Conservation (phyloP, 768 basidiomycete species). For the Mycena alexandri region DNA sequence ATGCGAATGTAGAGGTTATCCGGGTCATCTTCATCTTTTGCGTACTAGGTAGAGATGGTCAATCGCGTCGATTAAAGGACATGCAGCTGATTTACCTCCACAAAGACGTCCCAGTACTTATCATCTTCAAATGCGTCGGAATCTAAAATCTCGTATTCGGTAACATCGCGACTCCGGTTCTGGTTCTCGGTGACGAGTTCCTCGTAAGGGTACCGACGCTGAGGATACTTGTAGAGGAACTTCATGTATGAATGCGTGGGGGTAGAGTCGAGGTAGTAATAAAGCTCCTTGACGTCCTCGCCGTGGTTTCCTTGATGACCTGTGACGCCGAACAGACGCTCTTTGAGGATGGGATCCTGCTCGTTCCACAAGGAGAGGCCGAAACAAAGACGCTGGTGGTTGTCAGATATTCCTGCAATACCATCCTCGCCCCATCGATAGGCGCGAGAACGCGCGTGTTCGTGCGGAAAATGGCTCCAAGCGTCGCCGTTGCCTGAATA, state of each 20-base stretch:
- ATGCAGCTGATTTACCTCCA: slow-evolving; percentile 75
- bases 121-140: slow-evolving; percentile 93
- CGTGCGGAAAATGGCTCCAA: slow-evolving; percentile 96
- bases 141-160: slow-evolving; percentile 95
- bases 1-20: slow-evolving; percentile 93
- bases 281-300: slow-evolving; percentile 98
- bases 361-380: slow-evolving; percentile 95
- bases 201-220: slow-evolving; percentile 93
- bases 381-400: slow-evolving; percentile 94
- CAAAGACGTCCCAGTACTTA: slow-evolving; percentile 98
- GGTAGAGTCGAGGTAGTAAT: slow-evolving; percentile 98
- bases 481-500: slow-evolving; percentile 97
- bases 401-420: slow-evolving; percentile 96
- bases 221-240: slow-evolving; percentile 98
- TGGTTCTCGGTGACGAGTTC: slow-evolving; percentile 89
- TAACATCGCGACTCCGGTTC: slow-evolving; percentile 84
- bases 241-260: slow-evolving; percentile 99
- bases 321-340: slow-evolving; percentile 95
- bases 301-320: slow-evolving; percentile 99
- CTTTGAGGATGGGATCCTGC: slow-evolving; percentile 94
- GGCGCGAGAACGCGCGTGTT: slow-evolving; percentile 91
- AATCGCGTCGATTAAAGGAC: slow-evolving; percentile 14
- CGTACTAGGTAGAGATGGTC: slow-evolving; percentile 70
- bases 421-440: slow-evolving; percentile 99
- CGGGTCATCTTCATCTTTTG: slow-evolving; percentile 94